Evolutionary conservation across 441 rosid genomes (phyloP).

Genomic region (Pelargonium myrrhifolium): DNA sequence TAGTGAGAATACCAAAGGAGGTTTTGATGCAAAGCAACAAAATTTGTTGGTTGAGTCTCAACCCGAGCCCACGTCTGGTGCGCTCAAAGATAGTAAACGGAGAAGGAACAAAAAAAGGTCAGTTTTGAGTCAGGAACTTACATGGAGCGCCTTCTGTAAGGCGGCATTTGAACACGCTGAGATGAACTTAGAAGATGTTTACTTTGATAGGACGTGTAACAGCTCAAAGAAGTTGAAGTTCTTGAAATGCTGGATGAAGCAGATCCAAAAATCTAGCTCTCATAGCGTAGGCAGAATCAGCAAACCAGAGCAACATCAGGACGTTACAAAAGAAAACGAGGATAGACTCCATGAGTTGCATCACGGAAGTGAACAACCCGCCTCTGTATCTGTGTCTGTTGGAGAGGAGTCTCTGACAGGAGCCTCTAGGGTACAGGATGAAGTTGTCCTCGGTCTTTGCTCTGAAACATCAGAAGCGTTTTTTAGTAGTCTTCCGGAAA

Average conservation of each 20-base stretch:
- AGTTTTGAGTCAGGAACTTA: slow-evolving; percentile 36
- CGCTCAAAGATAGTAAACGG: slow-evolving; percentile 22
- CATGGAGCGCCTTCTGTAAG: slow-evolving; percentile 53
- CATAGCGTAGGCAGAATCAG: slow-evolving; percentile 26
- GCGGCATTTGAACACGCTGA: slow-evolving; percentile 40
- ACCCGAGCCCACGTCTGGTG: slow-evolving; percentile 17
- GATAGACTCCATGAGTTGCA: slow-evolving; percentile 28
- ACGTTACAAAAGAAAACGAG: slow-evolving; percentile 30
- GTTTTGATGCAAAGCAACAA: slow-evolving; percentile 14
- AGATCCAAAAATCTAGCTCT: slow-evolving; percentile 40
- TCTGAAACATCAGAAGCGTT: slow-evolving; percentile 51
- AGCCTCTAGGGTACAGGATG: slow-evolving; percentile 49
- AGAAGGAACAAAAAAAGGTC: slow-evolving; percentile 35
- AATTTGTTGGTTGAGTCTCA: slow-evolving; percentile 19
- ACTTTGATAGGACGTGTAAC: slow-evolving; percentile 38
- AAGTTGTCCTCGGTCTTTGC: slow-evolving; percentile 31
- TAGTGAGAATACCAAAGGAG: slow-evolving; percentile 16
- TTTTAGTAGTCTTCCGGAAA: slow-evolving; percentile 45
- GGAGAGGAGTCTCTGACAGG: slow-evolving; percentile 58
- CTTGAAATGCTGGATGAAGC: slow-evolving; percentile 90
- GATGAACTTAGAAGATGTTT: slow-evolving; percentile 53
- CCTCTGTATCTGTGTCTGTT: slow-evolving; percentile 41
- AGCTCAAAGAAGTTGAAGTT: slow-evolving; percentile 68
- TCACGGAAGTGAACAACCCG: slow-evolving; percentile 41
- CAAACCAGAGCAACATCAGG: slow-evolving; percentile 24